Evolutionary conservation across 164 flowering plant genomes (phyloP).

Genomic region (Pachysandra terminalis): DNA sequence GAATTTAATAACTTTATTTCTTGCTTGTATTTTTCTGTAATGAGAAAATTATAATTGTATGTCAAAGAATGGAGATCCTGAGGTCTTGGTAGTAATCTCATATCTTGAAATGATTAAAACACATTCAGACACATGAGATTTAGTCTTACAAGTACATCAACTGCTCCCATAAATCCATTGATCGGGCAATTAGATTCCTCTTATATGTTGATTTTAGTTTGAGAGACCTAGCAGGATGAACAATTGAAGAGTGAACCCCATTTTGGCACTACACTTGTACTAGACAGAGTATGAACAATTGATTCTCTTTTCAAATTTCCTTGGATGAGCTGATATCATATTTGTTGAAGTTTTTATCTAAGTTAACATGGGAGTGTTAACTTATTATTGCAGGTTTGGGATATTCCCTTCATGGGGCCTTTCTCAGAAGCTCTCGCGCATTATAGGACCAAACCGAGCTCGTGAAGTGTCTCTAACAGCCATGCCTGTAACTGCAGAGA

Average conservation of each 20-base stretch:
- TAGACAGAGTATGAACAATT: background rate
- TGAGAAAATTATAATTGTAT: too few relatives aligned
- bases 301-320: background rate
- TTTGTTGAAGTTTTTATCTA: too few relatives aligned
- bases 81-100: background rate
- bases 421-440: constrained; percentile 87
- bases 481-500: constrained; percentile 68
- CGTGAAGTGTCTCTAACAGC: constrained; percentile 80
- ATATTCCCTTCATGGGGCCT: constrained; percentile 99
- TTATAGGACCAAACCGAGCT: constrained; percentile 81
- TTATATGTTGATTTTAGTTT: too few relatives aligned
- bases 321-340: background rate
- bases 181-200: background rate
- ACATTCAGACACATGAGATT: too few relatives aligned
- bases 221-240: background rate
- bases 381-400: constrained; percentile 59
- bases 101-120: background rate
- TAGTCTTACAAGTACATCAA: background rate
- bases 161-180: background rate
- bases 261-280: background rate
- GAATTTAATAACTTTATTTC: background rate
- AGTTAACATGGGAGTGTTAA: background rate
- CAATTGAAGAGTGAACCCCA: background rate
- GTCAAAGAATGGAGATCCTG: background rate
- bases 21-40: background rate